Evolutionary conservation across 2,329 filamentous ascomycete species (phyloP).

Genomic region (Stachybotrys echinatus): DNA sequence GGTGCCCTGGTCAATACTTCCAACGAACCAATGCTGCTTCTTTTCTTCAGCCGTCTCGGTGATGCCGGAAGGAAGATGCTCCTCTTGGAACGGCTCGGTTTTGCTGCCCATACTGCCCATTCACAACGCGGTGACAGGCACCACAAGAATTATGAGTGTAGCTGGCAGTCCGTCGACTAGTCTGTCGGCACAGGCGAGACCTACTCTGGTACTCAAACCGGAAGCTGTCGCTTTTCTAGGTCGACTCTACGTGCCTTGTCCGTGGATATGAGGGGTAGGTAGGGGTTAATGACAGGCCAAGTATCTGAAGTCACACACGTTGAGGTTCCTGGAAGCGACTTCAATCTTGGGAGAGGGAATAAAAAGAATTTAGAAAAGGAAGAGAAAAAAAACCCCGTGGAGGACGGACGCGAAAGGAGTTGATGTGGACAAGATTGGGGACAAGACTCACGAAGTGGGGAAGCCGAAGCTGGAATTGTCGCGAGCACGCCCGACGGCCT

Average conservation of each 20-base stretch:
- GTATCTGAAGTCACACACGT: too few species aligned
- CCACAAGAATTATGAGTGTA: too few species aligned
- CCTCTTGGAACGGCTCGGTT: conserved; percentile 6
- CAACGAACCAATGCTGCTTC: conserved; percentile 60
- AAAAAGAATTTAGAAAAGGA: background rate
- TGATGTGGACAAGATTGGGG: background rate
- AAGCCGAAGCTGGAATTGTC: background rate
- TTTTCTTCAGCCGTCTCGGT: conserved; percentile 24
- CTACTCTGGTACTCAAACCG: background rate
- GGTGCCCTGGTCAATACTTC: conserved; percentile 86
- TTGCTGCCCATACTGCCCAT: background rate
- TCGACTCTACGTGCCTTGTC: background rate
- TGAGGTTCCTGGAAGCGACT: background rate
- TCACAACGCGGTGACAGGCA: background rate
- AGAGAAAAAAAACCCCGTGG: background rate
- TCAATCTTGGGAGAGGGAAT: background rate
- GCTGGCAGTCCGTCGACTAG: too few species aligned
- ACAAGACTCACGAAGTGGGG: background rate
- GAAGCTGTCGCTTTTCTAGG: background rate
- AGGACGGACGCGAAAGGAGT: background rate
- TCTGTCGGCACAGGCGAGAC: too few species aligned
- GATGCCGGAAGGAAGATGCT: conserved; percentile 21
- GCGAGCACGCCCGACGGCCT: background rate
- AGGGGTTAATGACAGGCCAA: background rate
- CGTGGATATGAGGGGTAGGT: background rate